Evolutionary conservation across 352 stramenopile genomes (phyloP), one percentile per base, ranked within the genome.

Genomic region (Phytophthora multivora): DNA sequence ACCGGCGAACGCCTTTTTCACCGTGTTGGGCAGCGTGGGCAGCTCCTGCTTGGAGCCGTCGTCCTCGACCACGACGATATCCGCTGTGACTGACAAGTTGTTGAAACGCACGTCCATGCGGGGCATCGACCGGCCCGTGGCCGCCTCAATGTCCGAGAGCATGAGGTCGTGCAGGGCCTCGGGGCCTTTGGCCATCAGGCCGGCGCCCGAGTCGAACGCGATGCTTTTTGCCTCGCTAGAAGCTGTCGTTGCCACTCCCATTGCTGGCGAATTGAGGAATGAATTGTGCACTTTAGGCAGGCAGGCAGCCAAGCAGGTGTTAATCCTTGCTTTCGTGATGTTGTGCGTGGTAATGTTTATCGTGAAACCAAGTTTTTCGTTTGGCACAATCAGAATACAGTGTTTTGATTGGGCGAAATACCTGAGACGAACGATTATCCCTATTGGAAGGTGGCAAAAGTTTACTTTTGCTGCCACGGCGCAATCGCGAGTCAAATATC

Each of bases 31-130:
- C 7, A 79, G 31, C 3, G 71, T 76, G 1, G 72, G 69, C 36
- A 80, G 57, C 35, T 76, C 69, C 19, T 65, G 42, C 23, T 65
- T 64, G 18, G 46, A 64, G 6, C 45, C 28, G 23, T 72, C 43
- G 49, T 66, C 55, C 16, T 77, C 64, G 1, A 56, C 59, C 13
- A 73, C 53, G 3, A 71, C 54, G 8, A 76, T 58, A 50, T 76
- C 68, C 0, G 74, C 74, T 13, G 69, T 57, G 31, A 79, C 33
- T 5, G 72, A 78, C 8, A 83, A 49, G 51, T 78, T 65, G 23
- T 52, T 64, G 66, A 83, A 80, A 21, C 75, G 75, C 15, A 83
- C 67, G 40, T 84, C 75, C 59, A 80, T 68, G 40, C 75, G 69
- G 16, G 75, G 75, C 59, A 83, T 55, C 0, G 41, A 48, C 2